These are phyloP conservation scores for Suillus hirtellus DNA, from an alignment of 768 basidiomycete genomes.

Conservation along the genomic window DNA sequence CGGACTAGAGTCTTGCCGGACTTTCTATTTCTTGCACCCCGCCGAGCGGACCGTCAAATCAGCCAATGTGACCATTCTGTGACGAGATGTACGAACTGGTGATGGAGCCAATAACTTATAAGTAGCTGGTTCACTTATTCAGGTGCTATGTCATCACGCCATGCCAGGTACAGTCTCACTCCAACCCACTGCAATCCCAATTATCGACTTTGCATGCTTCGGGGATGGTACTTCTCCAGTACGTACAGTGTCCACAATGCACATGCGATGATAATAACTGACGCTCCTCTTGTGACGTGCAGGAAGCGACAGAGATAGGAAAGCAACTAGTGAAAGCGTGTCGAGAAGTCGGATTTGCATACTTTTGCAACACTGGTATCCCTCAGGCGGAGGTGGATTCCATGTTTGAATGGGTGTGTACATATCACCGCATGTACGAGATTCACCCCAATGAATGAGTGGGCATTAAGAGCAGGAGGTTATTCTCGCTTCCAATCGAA, in stretches of 20 bases:
- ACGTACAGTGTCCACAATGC: not conserved
- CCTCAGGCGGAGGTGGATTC: conserved; percentile 34
- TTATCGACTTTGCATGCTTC: conserved; percentile 17
- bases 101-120: not conserved
- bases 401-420: conserved; percentile 45
- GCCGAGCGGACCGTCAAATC: not conserved
- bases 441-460: not conserved
- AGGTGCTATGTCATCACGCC: too few relatives aligned
- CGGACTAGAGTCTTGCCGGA: not conserved
- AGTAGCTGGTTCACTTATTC: not conserved
- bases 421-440: conserved; percentile 10
- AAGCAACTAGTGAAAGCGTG: conserved; percentile 20
- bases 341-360: conserved; percentile 45
- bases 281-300: not conserved
- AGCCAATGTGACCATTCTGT: not conserved
- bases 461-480: conserved; percentile 35
- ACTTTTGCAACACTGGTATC: conserved; percentile 45
- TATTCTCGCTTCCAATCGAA: conserved; percentile 41
- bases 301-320: conserved; percentile 21
- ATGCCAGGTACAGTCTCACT: not conserved
- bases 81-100: not conserved
- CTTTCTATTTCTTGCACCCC: not conserved
- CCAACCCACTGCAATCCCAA: conserved; percentile 11
- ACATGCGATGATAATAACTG: not conserved
- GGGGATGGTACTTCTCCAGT: conserved; percentile 18